phyloP scores from a whole-genome alignment of 129 eudicot species.

The Helianthus tuberosus region DNA sequence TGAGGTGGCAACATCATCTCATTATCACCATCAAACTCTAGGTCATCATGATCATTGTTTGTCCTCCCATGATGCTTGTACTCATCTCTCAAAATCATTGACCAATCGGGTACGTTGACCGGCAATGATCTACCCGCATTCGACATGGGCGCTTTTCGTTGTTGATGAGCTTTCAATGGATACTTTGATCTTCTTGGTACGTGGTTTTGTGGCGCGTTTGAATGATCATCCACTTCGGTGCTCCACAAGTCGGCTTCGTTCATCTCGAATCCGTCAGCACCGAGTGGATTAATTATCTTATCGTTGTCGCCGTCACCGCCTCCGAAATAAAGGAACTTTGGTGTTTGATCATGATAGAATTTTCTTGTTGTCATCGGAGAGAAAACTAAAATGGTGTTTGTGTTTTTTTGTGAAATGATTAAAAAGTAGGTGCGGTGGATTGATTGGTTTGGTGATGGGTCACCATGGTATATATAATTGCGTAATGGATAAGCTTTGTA shows the following conservation, averaged over 20 bases:
- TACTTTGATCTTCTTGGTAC: conserved; percentile 39
- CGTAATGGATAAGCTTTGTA: conserved; percentile 49
- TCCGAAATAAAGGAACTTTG: conserved; percentile 45
- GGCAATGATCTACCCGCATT: conserved; percentile 57
- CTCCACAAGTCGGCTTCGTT: conserved; percentile 73
- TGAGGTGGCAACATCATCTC: conserved; percentile 69
- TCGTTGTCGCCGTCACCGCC: conserved; percentile 21
- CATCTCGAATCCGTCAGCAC: conserved; percentile 44
- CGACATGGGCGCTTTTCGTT: conserved; percentile 8
- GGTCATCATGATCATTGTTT: conserved; percentile 27
- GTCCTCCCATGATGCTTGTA: conserved; percentile 34
- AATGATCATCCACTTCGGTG: not conserved
- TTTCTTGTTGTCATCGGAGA: conserved; percentile 34
- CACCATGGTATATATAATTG: conserved; percentile 40
- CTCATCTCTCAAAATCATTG: conserved; percentile 68
- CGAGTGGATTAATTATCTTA: conserved; percentile 18
- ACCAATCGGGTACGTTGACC: conserved; percentile 85
- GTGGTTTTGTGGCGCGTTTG: conserved; percentile 25
- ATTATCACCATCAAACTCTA: conserved; percentile 31
- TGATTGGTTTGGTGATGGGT: conserved; percentile 39
- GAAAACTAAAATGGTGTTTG: not conserved
- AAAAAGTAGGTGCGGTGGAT: conserved; percentile 22
- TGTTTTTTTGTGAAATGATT: conserved; percentile 9
- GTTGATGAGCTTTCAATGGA: conserved; percentile 32
- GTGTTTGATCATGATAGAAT: conserved; percentile 37